Base-by-base conservation (phyloP, 202 grass and related monocot species). In the Cymbopogon flexuosus region DNA sequence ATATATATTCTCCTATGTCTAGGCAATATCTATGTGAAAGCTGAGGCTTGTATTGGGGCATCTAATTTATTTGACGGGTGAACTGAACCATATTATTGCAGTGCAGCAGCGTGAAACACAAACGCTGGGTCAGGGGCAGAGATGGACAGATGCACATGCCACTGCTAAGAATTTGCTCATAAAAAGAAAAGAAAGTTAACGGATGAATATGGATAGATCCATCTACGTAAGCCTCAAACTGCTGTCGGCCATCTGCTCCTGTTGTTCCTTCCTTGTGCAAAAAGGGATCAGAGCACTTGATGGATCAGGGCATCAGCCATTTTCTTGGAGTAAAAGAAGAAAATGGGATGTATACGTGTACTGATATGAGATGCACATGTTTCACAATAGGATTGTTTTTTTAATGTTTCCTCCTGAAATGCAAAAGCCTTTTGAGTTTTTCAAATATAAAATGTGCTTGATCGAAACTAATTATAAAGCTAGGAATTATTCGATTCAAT, bases 181-280 rank as follows among this genome's bases (percentile, higher is more conserved):
- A 67, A 66, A 65, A 75, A 83, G 60, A 72, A 64, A 65, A 49
- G 0, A 43, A 75, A 66, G 29, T 7, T 31, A 3, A 6, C 12
- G 42, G 65, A 72, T 65, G 34, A 58, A 45, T 49, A 27, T 42
- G 42, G 29, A 71, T 41, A 43, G 27, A 49, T 66, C 18, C 70
- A 72, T 56, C 54, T 52, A 72, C 41, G 42, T 79, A 72, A 78
- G 79, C 73, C 40, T 71, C 45, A 73, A 77, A 77, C 56, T 62
- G 40, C 61, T 54, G 54, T 62, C 60, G 54, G 39, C 37, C 59
- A 66, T 52, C 29, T 5, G 13, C 79, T 73, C 70, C 43, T 62
- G 33, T 37, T 43, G 5, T 47, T 31, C 37, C 3, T 21, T 47
- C 36, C 22, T 33, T 40, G 1, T 29, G 63, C 78, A 52, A 70